A percentile compares a stretch with the other conserved stretches of the same genome.
These are phyloP conservation scores for Mycena epipterygia DNA, from an alignment of 768 basidiomycete species.

Conservation along the genomic window DNA sequence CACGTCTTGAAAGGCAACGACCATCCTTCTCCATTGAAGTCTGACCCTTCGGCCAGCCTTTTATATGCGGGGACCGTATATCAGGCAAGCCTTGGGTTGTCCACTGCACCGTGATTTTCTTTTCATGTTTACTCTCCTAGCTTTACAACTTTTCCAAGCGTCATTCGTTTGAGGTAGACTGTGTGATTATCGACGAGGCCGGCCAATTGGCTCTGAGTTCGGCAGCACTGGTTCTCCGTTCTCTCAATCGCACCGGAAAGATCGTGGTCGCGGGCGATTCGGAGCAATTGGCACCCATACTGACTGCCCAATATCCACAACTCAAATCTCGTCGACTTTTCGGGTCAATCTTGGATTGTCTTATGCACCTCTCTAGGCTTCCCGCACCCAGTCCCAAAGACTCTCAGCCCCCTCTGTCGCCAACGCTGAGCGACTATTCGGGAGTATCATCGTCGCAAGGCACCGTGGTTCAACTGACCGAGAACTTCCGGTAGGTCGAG, in stretches of 20 bases:
- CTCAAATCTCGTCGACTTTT: constrained; percentile 55
- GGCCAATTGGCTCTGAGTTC: constrained; percentile 64
- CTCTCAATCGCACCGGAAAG: constrained; percentile 51
- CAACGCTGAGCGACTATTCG: constrained; percentile 37
- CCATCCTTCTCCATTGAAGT: constrained; percentile 52
- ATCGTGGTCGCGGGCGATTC: constrained; percentile 67
- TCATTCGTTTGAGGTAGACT: constrained; percentile 55
- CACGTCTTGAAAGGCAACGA: constrained; percentile 57
- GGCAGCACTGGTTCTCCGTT: constrained; percentile 60
- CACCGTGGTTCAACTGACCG: constrained; percentile 62
- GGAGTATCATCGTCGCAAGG: constrained; percentile 45
- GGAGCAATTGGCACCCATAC: constrained; percentile 65
- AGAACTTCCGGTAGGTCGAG: constrained; percentile 60
- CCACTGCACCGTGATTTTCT: neutral
- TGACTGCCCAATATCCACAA: constrained; percentile 61
- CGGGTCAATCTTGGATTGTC: constrained; percentile 63
- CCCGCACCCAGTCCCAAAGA: constrained; percentile 19
- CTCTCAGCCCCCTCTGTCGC: constrained; percentile 25
- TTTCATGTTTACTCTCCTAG: constrained; percentile 42
- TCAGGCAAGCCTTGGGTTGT: constrained; percentile 49
- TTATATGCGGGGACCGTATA: constrained; percentile 65
- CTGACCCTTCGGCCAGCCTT: constrained; percentile 41
- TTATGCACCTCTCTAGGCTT: constrained; percentile 50
- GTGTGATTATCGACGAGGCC: constrained; percentile 64
- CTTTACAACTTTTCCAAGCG: constrained; percentile 63